phyloP scores from a whole-genome alignment of 495 filamentous ascomycete species.

The Massariosphaeria phaeospora region DNA sequence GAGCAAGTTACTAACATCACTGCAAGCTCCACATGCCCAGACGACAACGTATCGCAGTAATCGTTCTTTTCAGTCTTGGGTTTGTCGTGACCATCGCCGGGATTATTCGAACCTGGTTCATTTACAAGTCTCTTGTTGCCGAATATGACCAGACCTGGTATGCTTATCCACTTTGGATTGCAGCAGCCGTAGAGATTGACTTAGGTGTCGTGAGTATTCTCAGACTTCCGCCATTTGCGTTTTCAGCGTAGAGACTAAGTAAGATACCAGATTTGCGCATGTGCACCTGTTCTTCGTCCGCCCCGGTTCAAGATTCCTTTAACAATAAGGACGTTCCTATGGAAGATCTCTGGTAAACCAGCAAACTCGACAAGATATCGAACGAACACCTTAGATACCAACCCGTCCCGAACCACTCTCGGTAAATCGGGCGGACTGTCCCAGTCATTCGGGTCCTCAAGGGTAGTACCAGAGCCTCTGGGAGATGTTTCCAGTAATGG shows the following conservation, averaged over 20 bases:
- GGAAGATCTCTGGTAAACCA: neutral
- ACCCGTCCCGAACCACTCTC: neutral
- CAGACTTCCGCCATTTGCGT: neutral
- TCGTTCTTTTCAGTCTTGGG: conserved; percentile 55
- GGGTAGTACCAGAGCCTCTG: neutral
- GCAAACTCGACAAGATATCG: neutral
- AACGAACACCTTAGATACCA: neutral
- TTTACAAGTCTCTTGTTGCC: conserved; percentile 48
- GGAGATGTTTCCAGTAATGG: neutral
- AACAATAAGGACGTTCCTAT: neutral
- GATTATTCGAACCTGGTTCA: conserved; percentile 50
- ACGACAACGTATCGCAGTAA: conserved; percentile 52
- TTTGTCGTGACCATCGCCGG: conserved; percentile 56
- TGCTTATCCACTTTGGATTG: conserved; percentile 50
- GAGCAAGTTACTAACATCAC: neutral
- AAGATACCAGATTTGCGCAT: conserved; percentile 23
- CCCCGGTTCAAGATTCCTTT: conserved; percentile 12
- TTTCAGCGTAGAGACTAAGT: neutral
- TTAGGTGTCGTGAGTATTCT: conserved; percentile 53
- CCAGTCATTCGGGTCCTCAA: conserved; percentile 1
- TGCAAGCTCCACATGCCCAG: conserved; percentile 48
- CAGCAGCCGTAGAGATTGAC: conserved; percentile 54
- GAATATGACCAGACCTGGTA: conserved; percentile 53
- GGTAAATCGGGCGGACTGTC: neutral
- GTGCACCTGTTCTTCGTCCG: conserved; percentile 16